Percentiles rank a stretch among this genome's conserved stretches.
These are phyloP conservation scores for Colletotrichum sp. DNA, from an alignment of 2,329 filamentous ascomycete genomes.

Conservation along the genomic window DNA sequence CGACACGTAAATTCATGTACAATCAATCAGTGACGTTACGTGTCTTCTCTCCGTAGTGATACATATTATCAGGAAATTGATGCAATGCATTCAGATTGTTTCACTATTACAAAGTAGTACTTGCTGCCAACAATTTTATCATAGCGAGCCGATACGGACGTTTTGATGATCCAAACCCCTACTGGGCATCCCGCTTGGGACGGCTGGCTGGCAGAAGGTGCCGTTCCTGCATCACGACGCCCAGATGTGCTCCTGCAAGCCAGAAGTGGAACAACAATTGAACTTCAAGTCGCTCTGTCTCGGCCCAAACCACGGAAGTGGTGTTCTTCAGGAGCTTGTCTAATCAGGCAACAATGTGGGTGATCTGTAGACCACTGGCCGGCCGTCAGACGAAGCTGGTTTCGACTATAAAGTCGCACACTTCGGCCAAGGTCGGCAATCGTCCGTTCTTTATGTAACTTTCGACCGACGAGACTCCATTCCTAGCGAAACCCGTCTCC, in stretches of 20 bases:
- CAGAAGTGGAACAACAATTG: not conserved
- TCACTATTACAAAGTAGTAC: not conserved
- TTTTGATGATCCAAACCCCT: not conserved
- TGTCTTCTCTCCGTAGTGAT: not conserved
- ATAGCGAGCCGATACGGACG: not conserved
- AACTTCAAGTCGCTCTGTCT: not conserved
- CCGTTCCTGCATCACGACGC: not conserved
- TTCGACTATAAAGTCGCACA: constrained; percentile 52
- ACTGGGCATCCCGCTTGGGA: not conserved
- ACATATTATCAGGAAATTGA: not conserved
- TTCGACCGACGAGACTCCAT: constrained; percentile 32
- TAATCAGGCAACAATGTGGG: not conserved
- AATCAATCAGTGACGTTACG: not conserved
- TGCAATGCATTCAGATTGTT: not conserved
- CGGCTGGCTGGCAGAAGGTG: not conserved
- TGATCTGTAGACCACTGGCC: not conserved
- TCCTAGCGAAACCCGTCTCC: constrained; percentile 52
- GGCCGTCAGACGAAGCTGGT: constrained; percentile 41
- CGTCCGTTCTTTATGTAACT: constrained; percentile 35
- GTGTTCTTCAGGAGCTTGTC: not conserved
- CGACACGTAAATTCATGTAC: not conserved
- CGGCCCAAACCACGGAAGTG: not conserved
- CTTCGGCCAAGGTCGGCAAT: constrained; percentile 43
- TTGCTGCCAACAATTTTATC: not conserved
- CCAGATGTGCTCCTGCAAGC: not conserved